Conservation (phyloP, 2,329 filamentous ascomycete genomes). For the Colletotrichum sansevieriae region DNA sequence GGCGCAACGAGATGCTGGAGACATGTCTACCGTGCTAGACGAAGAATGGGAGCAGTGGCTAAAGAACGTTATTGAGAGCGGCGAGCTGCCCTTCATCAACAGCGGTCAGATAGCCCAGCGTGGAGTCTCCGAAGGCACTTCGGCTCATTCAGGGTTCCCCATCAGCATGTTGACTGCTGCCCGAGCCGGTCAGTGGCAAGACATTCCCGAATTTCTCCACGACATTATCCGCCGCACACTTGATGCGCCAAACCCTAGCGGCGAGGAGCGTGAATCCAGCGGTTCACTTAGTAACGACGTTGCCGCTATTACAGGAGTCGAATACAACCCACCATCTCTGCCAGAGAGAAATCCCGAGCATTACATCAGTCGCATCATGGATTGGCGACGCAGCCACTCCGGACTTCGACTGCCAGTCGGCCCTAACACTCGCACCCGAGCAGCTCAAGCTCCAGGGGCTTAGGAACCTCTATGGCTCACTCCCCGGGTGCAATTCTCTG, state of each 20-base stretch:
- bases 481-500: not conserved
- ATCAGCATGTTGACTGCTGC: conserved; percentile 66
- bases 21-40: conserved; percentile 70
- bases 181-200: conserved; percentile 68
- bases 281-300: too few species aligned
- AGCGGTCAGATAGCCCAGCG: conserved; percentile 55
- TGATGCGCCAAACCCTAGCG: conserved; percentile 51
- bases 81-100: conserved; percentile 63
- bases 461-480: conserved; percentile 38
- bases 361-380: conserved; percentile 21
- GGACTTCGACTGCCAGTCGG: conserved; percentile 57
- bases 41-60: conserved; percentile 83
- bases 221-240: conserved; percentile 64
- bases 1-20: conserved; percentile 72
- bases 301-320: too few species aligned
- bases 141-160: conserved; percentile 58
- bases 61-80: conserved; percentile 76
- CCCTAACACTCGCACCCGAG: conserved; percentile 46
- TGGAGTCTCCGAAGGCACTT: conserved; percentile 50
- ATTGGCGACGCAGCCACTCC: conserved; percentile 47
- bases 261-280: conserved; percentile 10
- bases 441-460: conserved; percentile 50
- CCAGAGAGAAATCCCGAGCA: conserved; percentile 15
- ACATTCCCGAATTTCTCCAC: conserved; percentile 69
- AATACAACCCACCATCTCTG: conserved; percentile 6